Conservation (phyloP, 495 filamentous ascomycete species). For the Recurvomyces mirabilis region DNA sequence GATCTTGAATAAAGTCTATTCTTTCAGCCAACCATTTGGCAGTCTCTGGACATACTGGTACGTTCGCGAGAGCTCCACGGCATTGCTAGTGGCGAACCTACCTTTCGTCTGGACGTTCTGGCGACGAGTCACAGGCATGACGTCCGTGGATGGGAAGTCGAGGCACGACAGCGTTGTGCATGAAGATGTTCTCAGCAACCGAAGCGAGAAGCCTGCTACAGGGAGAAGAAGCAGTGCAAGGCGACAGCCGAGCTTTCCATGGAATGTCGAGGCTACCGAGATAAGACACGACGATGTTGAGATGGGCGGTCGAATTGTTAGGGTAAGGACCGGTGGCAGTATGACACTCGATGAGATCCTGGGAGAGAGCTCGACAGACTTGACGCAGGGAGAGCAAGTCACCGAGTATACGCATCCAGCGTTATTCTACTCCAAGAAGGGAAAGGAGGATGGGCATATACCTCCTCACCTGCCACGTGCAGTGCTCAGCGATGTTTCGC, state of each 20-base stretch:
- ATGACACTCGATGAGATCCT: conserved; percentile 7
- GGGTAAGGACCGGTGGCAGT: not conserved
- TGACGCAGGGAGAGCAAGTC: not conserved
- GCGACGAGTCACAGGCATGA: not conserved
- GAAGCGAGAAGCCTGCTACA: not conserved
- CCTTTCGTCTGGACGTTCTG: conserved; percentile 49
- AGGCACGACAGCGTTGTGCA: not conserved
- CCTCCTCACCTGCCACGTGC: not conserved
- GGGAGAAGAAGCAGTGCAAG: not conserved
- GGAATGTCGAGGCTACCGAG: not conserved
- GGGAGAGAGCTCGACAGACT: not conserved
- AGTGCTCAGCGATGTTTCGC: not conserved
- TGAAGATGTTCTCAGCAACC: not conserved
- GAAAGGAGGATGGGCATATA: not conserved
- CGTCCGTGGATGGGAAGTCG: conserved; percentile 4
- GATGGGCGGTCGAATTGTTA: not conserved
- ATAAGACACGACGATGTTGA: not conserved
- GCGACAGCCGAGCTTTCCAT: not conserved
- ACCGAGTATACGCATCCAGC: conserved; percentile 9
- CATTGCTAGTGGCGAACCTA: conserved; percentile 53
- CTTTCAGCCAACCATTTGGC: conserved; percentile 44
- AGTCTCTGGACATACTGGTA: conserved; percentile 58
- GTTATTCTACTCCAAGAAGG: not conserved
- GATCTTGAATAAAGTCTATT: conserved; percentile 56
- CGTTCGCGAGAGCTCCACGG: conserved; percentile 50